Evolutionary conservation across 2,329 filamentous ascomycete genomes (phyloP), one percentile per base, ranked within the genome.

Genomic region (Ascochyta lentis): DNA sequence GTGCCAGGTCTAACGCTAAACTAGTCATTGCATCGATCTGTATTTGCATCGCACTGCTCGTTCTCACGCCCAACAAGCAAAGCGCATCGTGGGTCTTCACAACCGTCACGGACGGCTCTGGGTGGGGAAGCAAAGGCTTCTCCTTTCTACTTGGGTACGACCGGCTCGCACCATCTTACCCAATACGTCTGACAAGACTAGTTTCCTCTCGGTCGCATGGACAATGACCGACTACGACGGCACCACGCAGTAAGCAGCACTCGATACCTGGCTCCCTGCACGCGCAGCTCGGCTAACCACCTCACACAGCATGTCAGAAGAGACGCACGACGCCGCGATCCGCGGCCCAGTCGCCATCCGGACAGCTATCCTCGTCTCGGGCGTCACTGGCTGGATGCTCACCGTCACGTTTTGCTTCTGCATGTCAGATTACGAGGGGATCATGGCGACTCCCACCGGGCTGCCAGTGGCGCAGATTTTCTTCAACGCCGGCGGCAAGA

Each of bases 141-240:
- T 88, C 86, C 0, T 88, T 88, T 62, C 77, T 88, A 9, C 76
- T 88, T 6, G 84, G 84, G 53, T 84, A 77, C 45, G 76, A 78
- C 39, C 69, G 67, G 22, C 27, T 49, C 7, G 39, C 35, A 33
- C 5, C 16, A 37, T 19, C 7, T 33, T 6, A 10, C 19, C 26
- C 31, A 12, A 49, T 16, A 4, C 6, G 34, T 33, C 64, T 73
- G 56, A 72, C 61, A 45, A 31, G 33, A 34, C 29, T 60, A 79
- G 78, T 24, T 84, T 84, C 61, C 71, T 84, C 6, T 83, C 81
- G 15, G 82, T 84, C 13, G 81, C 82, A 22, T 84, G 82, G 82
- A 86, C 84, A n/a, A 88, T 89, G 85, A 89, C 86, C 6, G 86
- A 88, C 67, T 88, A 88, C 67, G 86, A 88, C 63, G 85, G 83